Conservation (phyloP, 2,329 filamentous ascomycete genomes). For the Aspergillus sp. region DNA sequence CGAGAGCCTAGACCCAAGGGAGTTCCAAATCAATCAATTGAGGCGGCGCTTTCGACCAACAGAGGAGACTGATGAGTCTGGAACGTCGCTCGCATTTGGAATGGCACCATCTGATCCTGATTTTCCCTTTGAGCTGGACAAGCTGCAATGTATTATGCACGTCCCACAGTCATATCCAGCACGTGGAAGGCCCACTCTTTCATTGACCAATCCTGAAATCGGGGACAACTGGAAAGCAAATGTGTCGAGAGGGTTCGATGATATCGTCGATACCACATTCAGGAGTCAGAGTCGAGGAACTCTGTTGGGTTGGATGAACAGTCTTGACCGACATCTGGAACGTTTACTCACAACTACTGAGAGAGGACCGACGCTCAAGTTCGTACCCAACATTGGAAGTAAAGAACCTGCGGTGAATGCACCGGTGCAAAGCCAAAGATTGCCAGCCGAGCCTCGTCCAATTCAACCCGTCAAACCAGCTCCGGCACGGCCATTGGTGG, state of each 20-base stretch:
- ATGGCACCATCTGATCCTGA: conserved; percentile 74
- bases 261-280: conserved; percentile 52
- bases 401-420: conserved; percentile 8
- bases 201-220: conserved; percentile 65
- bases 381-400: conserved; percentile 57
- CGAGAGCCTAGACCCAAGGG: conserved; percentile 63
- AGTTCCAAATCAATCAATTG: conserved; percentile 71
- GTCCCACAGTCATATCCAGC: conserved; percentile 63
- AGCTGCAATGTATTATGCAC: conserved; percentile 62
- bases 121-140: conserved; percentile 71
- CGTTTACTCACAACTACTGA: conserved; percentile 62
- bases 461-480: neutral
- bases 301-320: conserved; percentile 62
- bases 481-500: conserved; percentile 6
- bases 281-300: conserved; percentile 44
- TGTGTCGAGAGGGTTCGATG: conserved; percentile 69
- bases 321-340: conserved; percentile 69
- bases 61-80: conserved; percentile 44
- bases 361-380: conserved; percentile 67
- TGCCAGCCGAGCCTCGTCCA: conserved; percentile 1
- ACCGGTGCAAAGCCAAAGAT: neutral
- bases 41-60: conserved; percentile 58
- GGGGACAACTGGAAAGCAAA: conserved; percentile 70
- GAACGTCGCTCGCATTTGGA: conserved; percentile 58
- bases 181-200: conserved; percentile 50